These are phyloP conservation scores for Diaporthe velutina DNA, from an alignment of 2,329 filamentous ascomycete genomes.

Conservation along the genomic window DNA sequence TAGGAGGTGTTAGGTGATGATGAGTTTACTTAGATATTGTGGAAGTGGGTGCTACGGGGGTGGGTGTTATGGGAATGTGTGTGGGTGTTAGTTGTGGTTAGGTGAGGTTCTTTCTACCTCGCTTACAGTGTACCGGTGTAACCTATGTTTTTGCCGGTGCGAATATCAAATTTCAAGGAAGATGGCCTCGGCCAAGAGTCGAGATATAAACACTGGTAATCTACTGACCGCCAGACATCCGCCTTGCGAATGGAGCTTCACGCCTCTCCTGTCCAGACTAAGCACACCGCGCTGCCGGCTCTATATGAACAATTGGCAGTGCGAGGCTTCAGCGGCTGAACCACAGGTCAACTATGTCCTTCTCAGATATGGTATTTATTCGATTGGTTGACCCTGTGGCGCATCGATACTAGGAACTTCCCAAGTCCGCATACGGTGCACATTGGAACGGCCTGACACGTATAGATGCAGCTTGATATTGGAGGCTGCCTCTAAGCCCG, in stretches of 20 bases:
- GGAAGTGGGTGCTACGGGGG: too few species aligned
- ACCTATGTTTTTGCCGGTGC: too few species aligned
- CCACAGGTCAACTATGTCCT: not conserved
- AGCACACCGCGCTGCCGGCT: not conserved
- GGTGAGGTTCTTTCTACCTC: too few species aligned
- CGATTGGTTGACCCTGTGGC: too few species aligned
- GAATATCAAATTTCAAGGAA: too few species aligned
- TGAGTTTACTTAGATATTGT: too few species aligned
- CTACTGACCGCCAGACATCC: too few species aligned
- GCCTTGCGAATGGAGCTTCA: not conserved
- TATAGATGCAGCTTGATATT: not conserved
- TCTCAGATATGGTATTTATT: not conserved
- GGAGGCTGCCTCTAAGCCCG: not conserved
- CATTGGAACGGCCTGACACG: not conserved
- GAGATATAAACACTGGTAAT: not conserved
- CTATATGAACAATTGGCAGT: not conserved
- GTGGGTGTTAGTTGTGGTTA: too few species aligned
- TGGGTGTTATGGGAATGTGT: too few species aligned
- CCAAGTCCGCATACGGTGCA: not conserved
- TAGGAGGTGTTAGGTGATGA: too few species aligned
- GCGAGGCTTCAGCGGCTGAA: not conserved
- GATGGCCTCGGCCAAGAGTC: not conserved
- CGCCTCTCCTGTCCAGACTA: not conserved
- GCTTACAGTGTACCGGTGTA: too few species aligned
- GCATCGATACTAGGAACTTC: too few species aligned